These are phyloP conservation scores for Penicillium hesseltinei DNA, from an alignment of 2,329 filamentous ascomycete species.

Conservation along the genomic window DNA sequence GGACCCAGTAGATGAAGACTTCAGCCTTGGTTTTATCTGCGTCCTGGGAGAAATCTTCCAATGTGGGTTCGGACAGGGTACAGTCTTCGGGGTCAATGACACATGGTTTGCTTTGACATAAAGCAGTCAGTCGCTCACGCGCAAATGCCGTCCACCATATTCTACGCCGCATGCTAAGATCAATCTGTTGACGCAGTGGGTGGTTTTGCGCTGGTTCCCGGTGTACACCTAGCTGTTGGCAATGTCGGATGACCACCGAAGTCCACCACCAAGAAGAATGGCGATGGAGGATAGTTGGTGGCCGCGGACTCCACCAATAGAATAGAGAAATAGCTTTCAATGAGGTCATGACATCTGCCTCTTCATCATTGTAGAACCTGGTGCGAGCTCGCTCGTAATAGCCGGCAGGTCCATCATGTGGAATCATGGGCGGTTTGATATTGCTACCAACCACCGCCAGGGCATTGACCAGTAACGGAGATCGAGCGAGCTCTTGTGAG, in stretches of 20 bases:
- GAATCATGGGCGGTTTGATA: slow-evolving; percentile 44
- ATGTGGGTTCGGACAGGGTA: slow-evolving; percentile 39
- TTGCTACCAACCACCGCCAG: slow-evolving; percentile 44
- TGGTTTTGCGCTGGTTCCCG: slow-evolving; percentile 35
- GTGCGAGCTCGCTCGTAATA: slow-evolving; percentile 44
- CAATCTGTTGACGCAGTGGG: slow-evolving; percentile 16
- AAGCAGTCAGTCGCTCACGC: slow-evolving; percentile 41
- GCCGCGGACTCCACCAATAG: slow-evolving; percentile 47
- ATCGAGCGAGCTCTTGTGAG: slow-evolving; percentile 27
- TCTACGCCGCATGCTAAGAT: slow-evolving; percentile 34
- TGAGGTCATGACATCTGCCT: slow-evolving; percentile 37
- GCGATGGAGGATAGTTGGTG: slow-evolving; percentile 39
- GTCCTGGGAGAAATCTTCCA: slow-evolving; percentile 40
- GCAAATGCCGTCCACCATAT: slow-evolving; percentile 49
- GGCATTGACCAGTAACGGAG: slow-evolving; percentile 25
- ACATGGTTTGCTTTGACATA: slow-evolving; percentile 47
- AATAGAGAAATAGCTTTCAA: slow-evolving; percentile 43
- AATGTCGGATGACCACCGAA: slow-evolving; percentile 44
- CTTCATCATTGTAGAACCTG: slow-evolving; percentile 45
- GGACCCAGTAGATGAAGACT: slow-evolving; percentile 46
- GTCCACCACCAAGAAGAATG: slow-evolving; percentile 51
- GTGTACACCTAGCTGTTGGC: slow-evolving; percentile 48
- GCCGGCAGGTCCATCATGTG: slow-evolving; percentile 38
- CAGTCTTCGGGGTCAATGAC: slow-evolving; percentile 47
- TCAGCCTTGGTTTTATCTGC: slow-evolving; percentile 32